Percentiles rank a stretch among this genome's conserved stretches.
phyloP scores from a whole-genome alignment of 257 asterid genomes.

The Penstemon newberryi region DNA sequence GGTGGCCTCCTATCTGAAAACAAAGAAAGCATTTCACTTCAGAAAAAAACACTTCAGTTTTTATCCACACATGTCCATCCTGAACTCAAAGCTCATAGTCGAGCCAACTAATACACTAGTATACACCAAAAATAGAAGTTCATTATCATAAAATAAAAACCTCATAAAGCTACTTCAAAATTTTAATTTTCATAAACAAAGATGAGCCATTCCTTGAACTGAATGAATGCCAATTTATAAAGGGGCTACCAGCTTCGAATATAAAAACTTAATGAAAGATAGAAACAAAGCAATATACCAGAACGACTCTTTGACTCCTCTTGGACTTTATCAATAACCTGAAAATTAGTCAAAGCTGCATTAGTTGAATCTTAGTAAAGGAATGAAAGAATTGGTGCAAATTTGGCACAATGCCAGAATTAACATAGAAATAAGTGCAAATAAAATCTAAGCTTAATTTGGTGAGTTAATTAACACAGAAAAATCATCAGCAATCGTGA shows the following conservation, averaged over 20 bases:
- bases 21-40: slow-evolving; percentile 1
- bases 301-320: slow-evolving; percentile 57
- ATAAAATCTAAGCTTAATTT: background rate
- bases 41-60: background rate
- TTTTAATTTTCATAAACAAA: background rate
- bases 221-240: no score
- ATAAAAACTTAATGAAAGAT: background rate
- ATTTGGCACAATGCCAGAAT: no score
- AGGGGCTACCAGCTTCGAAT: no score
- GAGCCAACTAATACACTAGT: no score
- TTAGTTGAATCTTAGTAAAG: no score
- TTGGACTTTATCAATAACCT: slow-evolving; percentile 73
- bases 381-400: no score
- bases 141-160: no score
- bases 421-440: background rate
- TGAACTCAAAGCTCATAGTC: no score
- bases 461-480: no score
- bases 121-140: no score
- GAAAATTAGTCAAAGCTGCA: slow-evolving; percentile 26
- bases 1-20: slow-evolving; percentile 65
- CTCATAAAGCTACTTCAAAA: no score
- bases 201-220: background rate
- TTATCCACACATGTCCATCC: no score
- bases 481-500: background rate
- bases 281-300: slow-evolving; percentile 34